These are phyloP conservation scores for Grammothele lineata DNA, from an alignment of 768 basidiomycete genomes.

Conservation along the genomic window DNA sequence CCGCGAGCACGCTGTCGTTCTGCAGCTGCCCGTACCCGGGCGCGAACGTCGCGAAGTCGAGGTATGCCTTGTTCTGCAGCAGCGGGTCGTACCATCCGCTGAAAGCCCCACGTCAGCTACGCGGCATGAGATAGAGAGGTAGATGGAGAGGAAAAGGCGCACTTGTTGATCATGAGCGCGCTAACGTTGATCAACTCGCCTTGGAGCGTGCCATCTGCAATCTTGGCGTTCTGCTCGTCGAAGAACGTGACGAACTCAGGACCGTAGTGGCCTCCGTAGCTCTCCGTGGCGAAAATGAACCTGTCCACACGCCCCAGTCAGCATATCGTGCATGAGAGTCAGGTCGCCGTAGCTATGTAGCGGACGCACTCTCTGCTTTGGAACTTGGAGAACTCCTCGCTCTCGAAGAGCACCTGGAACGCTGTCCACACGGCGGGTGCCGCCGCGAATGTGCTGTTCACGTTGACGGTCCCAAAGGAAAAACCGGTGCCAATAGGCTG, in stretches of 20 bases:
- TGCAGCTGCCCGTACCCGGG: slow-evolving; percentile 67
- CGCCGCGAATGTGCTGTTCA: slow-evolving; percentile 55
- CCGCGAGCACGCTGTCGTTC: slow-evolving; percentile 37
- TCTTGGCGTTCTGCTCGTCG: slow-evolving; percentile 54
- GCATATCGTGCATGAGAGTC: background rate
- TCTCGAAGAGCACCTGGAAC: slow-evolving; percentile 62
- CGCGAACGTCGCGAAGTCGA: slow-evolving; percentile 56
- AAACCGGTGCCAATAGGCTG: slow-evolving; percentile 67
- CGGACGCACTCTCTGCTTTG: slow-evolving; percentile 43
- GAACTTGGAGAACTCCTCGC: slow-evolving; percentile 46
- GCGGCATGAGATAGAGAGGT: too few relatives aligned
- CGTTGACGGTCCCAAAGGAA: slow-evolving; percentile 51
- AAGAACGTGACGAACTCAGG: slow-evolving; percentile 63
- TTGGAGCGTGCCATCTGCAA: slow-evolving; percentile 37
- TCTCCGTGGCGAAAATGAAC: slow-evolving; percentile 62
- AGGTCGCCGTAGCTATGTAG: background rate
- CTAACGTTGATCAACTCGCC: slow-evolving; percentile 52
- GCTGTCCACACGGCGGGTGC: slow-evolving; percentile 57
- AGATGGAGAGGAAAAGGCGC: background rate
- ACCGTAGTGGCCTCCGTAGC: slow-evolving; percentile 67
- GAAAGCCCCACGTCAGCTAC: background rate
- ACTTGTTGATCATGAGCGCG: slow-evolving; percentile 52
- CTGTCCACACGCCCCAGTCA: slow-evolving; percentile 29
- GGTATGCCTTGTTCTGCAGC: slow-evolving; percentile 56
- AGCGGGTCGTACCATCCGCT: slow-evolving; percentile 68